Conservation (phyloP, 164 flowering plant genomes). For the Houttuynia cordata region DNA sequence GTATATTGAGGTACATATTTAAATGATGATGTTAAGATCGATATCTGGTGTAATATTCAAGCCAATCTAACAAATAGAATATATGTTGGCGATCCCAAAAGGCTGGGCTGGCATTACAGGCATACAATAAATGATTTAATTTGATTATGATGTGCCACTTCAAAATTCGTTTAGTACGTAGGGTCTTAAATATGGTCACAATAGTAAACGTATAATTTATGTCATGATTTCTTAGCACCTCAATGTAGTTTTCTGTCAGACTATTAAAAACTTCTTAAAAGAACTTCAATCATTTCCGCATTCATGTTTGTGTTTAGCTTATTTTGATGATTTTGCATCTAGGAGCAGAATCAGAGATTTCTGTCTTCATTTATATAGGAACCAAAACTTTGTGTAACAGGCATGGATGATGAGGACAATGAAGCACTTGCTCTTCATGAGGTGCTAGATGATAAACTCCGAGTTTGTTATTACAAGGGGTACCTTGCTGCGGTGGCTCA, state of each 20-base stretch:
- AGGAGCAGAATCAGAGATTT: not conserved
- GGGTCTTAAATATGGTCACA: too few species aligned
- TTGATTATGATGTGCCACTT: too few species aligned
- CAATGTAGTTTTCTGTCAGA: not conserved
- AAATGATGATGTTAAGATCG: too few species aligned
- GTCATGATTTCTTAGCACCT: not conserved
- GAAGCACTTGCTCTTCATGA: slow-evolving; percentile 43
- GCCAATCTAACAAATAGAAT: too few species aligned
- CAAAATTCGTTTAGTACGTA: too few species aligned
- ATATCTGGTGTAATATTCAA: too few species aligned
- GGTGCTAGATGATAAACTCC: slow-evolving; percentile 62
- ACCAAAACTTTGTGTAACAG: slow-evolving; percentile 19
- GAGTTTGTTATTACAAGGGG: slow-evolving; percentile 57
- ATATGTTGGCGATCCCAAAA: too few species aligned
- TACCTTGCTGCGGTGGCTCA: slow-evolving; percentile 71
- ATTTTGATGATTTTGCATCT: not conserved
- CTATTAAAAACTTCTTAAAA: not conserved
- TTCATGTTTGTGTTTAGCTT: not conserved
- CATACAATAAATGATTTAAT: too few species aligned
- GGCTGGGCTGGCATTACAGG: too few species aligned
- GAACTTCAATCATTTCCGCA: not conserved
- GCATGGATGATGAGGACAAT: slow-evolving; percentile 89
- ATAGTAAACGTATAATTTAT: not conserved
- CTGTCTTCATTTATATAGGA: not conserved
- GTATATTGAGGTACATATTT: too few species aligned